Evolutionary conservation across 2,329 filamentous ascomycete species (phyloP).

Genomic region (Didymellaceae sp.): DNA sequence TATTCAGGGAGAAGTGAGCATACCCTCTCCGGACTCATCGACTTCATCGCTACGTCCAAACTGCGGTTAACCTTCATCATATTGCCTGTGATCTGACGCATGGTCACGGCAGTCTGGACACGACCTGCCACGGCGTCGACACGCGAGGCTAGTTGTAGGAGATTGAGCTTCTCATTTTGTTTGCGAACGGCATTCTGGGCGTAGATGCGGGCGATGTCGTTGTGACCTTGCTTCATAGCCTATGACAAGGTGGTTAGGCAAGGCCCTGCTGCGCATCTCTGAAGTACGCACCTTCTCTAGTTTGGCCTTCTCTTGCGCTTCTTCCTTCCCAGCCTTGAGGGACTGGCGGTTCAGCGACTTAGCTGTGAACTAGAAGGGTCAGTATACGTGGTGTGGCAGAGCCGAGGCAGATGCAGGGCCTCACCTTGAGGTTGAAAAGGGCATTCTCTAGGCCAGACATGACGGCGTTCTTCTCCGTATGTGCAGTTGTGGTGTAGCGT

Average conservation of each 20-base stretch:
- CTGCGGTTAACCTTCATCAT: conserved; percentile 69
- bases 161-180: conserved; percentile 67
- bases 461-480: conserved; percentile 14
- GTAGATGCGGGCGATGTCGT: conserved; percentile 68
- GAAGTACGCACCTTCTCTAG: conserved; percentile 60
- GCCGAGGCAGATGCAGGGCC: conserved; percentile 15
- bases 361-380: conserved; percentile 61
- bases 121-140: conserved; percentile 66
- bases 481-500: conserved; percentile 17
- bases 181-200: conserved; percentile 69
- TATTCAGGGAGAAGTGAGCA: conserved; percentile 2
- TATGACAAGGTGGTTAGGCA: conserved; percentile 30
- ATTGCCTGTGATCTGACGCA: conserved; percentile 65
- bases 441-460: conserved; percentile 69
- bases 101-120: conserved; percentile 69
- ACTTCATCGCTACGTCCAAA: conserved; percentile 68
- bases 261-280: background rate
- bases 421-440: conserved; percentile 67
- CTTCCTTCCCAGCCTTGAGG: conserved; percentile 66
- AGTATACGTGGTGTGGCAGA: conserved; percentile 22
- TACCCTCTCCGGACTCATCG: conserved; percentile 69
- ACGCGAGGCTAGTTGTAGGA: conserved; percentile 62
- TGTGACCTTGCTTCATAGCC: conserved; percentile 66
- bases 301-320: conserved; percentile 66
- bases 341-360: conserved; percentile 69